These are phyloP conservation scores for Candida hungchunana DNA, from an alignment of 805 yeast genomes.

Conservation along the genomic window DNA sequence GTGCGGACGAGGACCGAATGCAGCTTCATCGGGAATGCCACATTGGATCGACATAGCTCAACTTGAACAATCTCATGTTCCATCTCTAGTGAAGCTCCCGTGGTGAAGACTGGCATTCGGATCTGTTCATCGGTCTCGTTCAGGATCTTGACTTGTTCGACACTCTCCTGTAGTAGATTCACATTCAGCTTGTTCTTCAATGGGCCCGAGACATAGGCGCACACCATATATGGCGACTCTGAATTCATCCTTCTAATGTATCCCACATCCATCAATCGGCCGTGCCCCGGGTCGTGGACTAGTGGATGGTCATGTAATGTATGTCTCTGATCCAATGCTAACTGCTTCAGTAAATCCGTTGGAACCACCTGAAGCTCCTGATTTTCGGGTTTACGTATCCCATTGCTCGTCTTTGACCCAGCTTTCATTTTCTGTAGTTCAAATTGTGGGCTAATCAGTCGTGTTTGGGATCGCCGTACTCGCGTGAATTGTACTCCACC, in stretches of 20 bases:
- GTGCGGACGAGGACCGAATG: too few relatives aligned
- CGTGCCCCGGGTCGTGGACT: conserved; percentile 35
- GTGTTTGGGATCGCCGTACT: conserved; percentile 6
- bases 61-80: too few relatives aligned
- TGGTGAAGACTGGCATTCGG: too few relatives aligned
- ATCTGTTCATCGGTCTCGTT: too few relatives aligned
- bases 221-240: conserved; percentile 1
- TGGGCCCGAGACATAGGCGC: conserved; percentile 11
- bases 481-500: conserved; percentile 19
- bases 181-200: conserved; percentile 5
- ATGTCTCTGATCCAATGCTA: conserved; percentile 2
- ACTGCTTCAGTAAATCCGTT: conserved; percentile 1
- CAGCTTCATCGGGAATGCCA: too few relatives aligned
- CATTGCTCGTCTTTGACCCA: not conserved
- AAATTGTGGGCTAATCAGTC: conserved; percentile 2
- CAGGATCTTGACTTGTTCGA: too few relatives aligned
- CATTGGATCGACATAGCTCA: too few relatives aligned
- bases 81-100: too few relatives aligned
- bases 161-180: not conserved
- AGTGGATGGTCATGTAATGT: conserved; percentile 1
- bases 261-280: conserved; percentile 15
- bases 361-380: conserved; percentile 2
- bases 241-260: not conserved
- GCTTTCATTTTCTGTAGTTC: not conserved
- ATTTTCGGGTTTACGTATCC: not conserved